Evolutionary conservation across 352 stramenopile genomes (phyloP), one percentile per base, ranked within the genome.

Genomic region (Nothophytophthora sp.): DNA sequence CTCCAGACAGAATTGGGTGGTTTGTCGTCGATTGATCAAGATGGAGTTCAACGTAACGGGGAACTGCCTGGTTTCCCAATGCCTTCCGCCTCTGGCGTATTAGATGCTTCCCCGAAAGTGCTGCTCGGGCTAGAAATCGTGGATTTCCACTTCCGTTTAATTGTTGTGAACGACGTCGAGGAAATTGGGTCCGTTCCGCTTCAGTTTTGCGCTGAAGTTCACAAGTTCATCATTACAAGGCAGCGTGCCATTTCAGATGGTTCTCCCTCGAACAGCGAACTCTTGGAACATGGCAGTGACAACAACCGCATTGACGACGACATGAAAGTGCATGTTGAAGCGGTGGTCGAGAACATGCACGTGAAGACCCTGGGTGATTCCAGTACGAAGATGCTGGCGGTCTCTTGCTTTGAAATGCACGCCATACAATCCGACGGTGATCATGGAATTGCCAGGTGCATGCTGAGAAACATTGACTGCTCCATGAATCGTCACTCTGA

Each of bases 161-260:
- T 40, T 19, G 7, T 70, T 39, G 55, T 70, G 6, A 44, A 62
- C 16, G 46, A 66, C 12, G 60, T 66, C 11, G 48, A 66, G 11
- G 35, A 18, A 20, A 10, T 60, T 1, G 49, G 49, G 1, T 32
- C 5, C 35, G 35, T 70, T 38, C 43, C 55, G 24, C 18, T 70
- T 11, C 55, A 63, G 28, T 54, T 62, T 20, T 50, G 29, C 10
- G 49, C 55, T 15, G 35, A 56, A 25, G 27, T 70, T 37, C 43
- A 36, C 8, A 43, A 54, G 15, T 4, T 63, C 5, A 41, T 0
- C 10, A 58, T 43, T 16, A 19, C 30, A n/a, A 62, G 49, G 19
- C 30, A 51, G 5, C 23, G 56, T 0, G 27, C n/a, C 4, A 4
- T 6, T 28, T 35, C 18, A 15, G 27, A 33, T 5, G 24, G 40